Evolutionary conservation across 148 eudicot genomes (phyloP).

Genomic region (Nyssa sinensis): DNA sequence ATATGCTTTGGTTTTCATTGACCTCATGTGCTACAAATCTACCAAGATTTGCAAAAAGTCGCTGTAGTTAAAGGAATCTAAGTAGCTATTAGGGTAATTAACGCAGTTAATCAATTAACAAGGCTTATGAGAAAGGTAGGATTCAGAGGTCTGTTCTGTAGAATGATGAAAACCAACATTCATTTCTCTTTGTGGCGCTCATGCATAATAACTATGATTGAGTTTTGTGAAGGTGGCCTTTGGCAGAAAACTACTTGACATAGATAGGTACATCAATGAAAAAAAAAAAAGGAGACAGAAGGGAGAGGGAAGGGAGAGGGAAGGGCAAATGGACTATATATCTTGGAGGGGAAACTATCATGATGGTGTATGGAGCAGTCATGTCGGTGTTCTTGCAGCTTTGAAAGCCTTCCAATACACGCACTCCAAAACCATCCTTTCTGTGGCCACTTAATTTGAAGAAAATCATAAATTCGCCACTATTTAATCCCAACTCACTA

Average conservation of each 20-base stretch:
- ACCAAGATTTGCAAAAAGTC: neutral
- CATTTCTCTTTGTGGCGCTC: conserved; percentile 2
- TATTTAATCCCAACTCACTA: conserved; percentile 25
- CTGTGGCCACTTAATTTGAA: neutral
- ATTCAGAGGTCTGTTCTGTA: neutral
- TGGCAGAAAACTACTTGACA: neutral
- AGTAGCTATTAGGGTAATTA: neutral
- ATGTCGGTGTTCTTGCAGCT: conserved; percentile 18
- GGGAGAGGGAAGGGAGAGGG: neutral
- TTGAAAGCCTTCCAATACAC: conserved; percentile 20
- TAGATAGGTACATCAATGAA: neutral
- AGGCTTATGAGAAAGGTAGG: neutral
- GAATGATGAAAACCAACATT: conserved; percentile 21
- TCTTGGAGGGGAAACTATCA: conserved; percentile 18
- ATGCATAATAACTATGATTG: conserved; percentile 19
- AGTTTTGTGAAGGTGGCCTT: conserved; percentile 18
- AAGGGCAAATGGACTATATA: neutral
- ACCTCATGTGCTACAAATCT: neutral
- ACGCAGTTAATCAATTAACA: neutral
- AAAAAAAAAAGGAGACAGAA: neutral
- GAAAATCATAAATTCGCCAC: no score
- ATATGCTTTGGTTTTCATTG: no score
- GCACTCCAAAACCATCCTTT: conserved; percentile 2
- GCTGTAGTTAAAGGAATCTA: neutral
- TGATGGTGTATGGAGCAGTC: conserved; percentile 11